Percentiles rank a stretch among this genome's conserved stretches.
These are phyloP conservation scores for Myxozyma neotropica DNA, from an alignment of 805 yeast species.

Conservation along the genomic window DNA sequence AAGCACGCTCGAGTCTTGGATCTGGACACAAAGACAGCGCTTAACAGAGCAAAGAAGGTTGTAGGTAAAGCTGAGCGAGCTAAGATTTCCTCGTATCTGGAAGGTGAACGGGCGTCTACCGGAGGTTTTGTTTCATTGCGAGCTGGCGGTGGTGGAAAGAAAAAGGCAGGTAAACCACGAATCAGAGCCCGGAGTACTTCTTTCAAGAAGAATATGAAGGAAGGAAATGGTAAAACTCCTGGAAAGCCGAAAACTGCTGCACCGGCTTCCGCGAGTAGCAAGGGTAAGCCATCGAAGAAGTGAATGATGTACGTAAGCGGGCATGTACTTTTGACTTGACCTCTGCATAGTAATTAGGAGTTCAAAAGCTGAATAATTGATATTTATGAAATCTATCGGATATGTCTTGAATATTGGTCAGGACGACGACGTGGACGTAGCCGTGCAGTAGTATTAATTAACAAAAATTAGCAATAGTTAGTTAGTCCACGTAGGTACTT, in stretches of 20 bases:
- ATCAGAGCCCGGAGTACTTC: slow-evolving; percentile 57
- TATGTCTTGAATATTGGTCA: too few relatives aligned
- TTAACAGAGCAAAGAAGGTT: slow-evolving; percentile 77
- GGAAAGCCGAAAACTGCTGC: neutral
- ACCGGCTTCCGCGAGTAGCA: neutral
- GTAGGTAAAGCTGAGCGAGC: slow-evolving; percentile 81
- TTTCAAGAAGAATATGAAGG: slow-evolving; percentile 48
- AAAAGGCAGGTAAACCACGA: slow-evolving; percentile 55
- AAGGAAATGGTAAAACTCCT: neutral
- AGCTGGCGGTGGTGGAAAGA: slow-evolving; percentile 42
- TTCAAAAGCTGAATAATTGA: neutral
- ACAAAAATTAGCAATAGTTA: too few relatives aligned
- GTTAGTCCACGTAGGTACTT: too few relatives aligned
- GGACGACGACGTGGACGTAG: too few relatives aligned
- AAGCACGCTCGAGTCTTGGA: slow-evolving; percentile 44
- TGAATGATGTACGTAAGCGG: too few relatives aligned
- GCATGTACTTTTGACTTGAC: neutral
- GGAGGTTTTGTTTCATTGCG: slow-evolving; percentile 23
- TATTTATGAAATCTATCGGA: too few relatives aligned
- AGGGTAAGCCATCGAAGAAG: neutral
- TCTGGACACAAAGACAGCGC: slow-evolving; percentile 69
- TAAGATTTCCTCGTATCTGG: slow-evolving; percentile 48
- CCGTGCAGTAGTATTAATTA: too few relatives aligned
- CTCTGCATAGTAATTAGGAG: slow-evolving; percentile 1
- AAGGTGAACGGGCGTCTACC: slow-evolving; percentile 42